Evolutionary conservation across 176 grass and related monocot genomes (phyloP), one percentile per base, ranked within the genome.

Genomic region (Pontederia crassipes): DNA sequence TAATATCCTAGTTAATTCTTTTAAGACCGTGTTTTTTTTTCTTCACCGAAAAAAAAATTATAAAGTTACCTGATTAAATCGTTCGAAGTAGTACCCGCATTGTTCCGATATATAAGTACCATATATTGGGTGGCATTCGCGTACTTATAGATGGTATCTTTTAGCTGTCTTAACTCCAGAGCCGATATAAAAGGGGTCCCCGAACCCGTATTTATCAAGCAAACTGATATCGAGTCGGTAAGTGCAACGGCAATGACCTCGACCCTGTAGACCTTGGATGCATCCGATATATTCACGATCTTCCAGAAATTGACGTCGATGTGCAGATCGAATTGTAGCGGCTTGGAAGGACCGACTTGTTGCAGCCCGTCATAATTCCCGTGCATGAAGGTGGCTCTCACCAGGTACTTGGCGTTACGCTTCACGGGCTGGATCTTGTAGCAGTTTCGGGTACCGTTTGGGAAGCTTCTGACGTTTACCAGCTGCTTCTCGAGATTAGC

Each of bases 181-280:
- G 28, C n/a, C 17, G 73, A 68, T 27, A 58, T 66, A 12, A 76
- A 67, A 17, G 73, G 73, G 18, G 61, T 76, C 11, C 73, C 73
- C 2, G 4, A 17, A 16, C 51, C 73, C 28, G 62, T 76, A 18
- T 76, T 67, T 11, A 76, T 46, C 45, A 76, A 6, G 48, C 73
- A 76, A 46, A 76, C 73, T 18, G 62, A 48, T 14, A 49, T 59
- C 18, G 54, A 24, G 28, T 49, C 24, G 2, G 53, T 35, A 6
- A n/a, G 10, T 13, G 73, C 62, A 11, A 58, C 73, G 2, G 12
- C 20, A 28, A 76, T 2, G 9, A n/a, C 17, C 17, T 76, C 73
- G 10, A 35, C 28, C 8, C 49, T 17, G 20, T 50, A 18, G 11
- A 17, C 12, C 8, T 1, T 12, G 0, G 6, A 0, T 46, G 8